Evolutionary conservation across 192 early-diverging fungal genomes (phyloP), one percentile per base, ranked within the genome.

Genomic region (Backusella macrospora): DNA sequence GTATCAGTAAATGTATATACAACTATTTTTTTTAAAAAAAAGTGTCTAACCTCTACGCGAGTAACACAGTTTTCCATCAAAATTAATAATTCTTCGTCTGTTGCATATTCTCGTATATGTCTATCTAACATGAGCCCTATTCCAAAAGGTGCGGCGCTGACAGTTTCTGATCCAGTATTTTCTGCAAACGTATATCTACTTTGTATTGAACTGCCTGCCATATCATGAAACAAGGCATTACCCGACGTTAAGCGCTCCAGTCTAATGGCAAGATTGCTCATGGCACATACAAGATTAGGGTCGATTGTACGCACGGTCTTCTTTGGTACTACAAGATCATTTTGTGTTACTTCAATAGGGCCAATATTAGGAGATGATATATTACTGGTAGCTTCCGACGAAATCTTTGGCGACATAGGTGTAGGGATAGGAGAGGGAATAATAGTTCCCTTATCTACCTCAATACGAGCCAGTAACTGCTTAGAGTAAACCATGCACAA

Each of bases 401-500:
- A 5, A 26, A 23, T 26, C 8, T 59, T 59, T 59, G 52, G 52
- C 13, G 52, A 59, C 26, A 59, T 46, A 10, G 45, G 14, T 12
- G 45, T 6, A 14, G 45, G 45, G 14, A 46, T 23, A 59, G 29
- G 29, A 34, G 52, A 59, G 8, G 70, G n/a, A 73, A 82, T 70
- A 37, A 84, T 47, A 44, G 84, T 73, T 65, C 75, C 66, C 29
- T 85, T 82, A 39, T 75, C 73, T 3, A 73, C n/a, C 70, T 85
- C 82, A 65, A 83, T 75, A 39, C 86, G 79, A 46, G 76, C 85
- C 38, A 75, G 63, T 42, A 88, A 40, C 49, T 78, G 72, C 45
- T 76, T 82, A 2, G 88, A 84, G 73, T 91, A 90, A n/a, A 96
- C 90, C 78, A 92, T 70, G 44, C 87, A 91, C n/a, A 96, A 79